Evolutionary conservation across 208 protist species (phyloP), one percentile per base, ranked within the genome.

Genomic region (Porcisia deanei): DNA sequence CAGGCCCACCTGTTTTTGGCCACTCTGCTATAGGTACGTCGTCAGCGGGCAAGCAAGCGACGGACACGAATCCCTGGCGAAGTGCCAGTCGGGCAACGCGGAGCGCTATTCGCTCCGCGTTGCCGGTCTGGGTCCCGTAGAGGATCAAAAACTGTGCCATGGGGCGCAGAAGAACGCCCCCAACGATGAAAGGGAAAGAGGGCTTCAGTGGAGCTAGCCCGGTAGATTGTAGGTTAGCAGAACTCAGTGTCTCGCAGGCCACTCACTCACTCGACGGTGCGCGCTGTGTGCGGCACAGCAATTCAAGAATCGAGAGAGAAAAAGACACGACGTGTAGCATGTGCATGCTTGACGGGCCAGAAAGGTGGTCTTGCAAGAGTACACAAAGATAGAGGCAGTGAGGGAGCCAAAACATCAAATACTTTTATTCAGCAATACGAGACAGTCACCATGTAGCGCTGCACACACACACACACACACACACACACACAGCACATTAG

Each of bases 101-200:
- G 57, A 87, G 86, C 8, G 91, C 90, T 53, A 92, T 41, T 6
- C 84, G 80, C 81, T 97, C 91, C 3, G 93, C 89, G 57, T 77
- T 92, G 63, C 93, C 93, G 6, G 86, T 93, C 63, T 97, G 91
- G 7, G 93, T 93, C 9, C 93, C 93, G 77, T 95, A 97, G 3
- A 95, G 66, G 73, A 97, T 92, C 3, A 79, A 86, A 54, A 97
- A 43, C 34, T 67, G 54, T 7, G 67, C 22, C 73, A 83, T 85
- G 34, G 3, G 22, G 30, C 49, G 30, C 30, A 47, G 4, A 30
- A 8, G 61, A 5, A 57, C 22, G 12, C 43, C 53, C 43, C 3
- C 18, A 34, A 6, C 5, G 34, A 45, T 34, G 22, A 52, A 57
- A 52, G 39, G n/a, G 25, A n/a, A 14, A 43, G 12, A 71, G 34